Base-by-base conservation (phyloP, 2,329 filamentous ascomycete species). In the Colletotrichum musicola region DNA sequence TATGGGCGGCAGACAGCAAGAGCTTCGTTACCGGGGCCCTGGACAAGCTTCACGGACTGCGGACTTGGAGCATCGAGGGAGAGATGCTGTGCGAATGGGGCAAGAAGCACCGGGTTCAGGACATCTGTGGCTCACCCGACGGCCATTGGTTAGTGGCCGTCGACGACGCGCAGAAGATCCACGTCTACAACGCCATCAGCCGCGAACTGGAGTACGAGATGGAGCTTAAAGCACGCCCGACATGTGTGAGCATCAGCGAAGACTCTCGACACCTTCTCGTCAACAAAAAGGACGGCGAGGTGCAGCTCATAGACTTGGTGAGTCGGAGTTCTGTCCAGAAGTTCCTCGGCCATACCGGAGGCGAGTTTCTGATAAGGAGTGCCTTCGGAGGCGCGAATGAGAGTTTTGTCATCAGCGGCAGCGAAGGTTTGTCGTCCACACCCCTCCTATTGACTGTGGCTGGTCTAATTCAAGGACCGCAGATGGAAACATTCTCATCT, bases 371-470 rank as follows among this genome's bases (percentile, higher is more conserved):
- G 63, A 97, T 99, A 68, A 88, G 95, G 58, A 93, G 91, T 74
- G 84, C 86, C 0, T 96, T 98, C 80, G 96, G 96, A 18, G 96
- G 96, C 38, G 95, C 95, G 1, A 91, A 93, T 67, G 94, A 98
- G 81, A 95, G 92, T 77, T 98, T 98, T 78, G 92, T 98, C 10
- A 85, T 97, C 30, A 95, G 93, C 75, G 96, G 96, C 12, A 97
- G 94, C 75, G 94, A 98, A 86, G 92, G 93, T 94, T 82, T 75
- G 84, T 74, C 40, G 6, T 14, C 6, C 27, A 5, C 4, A n/a
- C 6, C 22, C 22, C 2, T 25, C 22, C 6, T 18, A 13, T 22
- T 13, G 70, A 3, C 13, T 22, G 14, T 1, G 16, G 35, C n/a
- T 61, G 40, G 18, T n/a, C 54, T 68, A 50, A 61, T 38, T 25